Evolutionary conservation across 2,329 filamentous ascomycete species (phyloP).

Genomic region (Lasiodiplodia hormozganensis): DNA sequence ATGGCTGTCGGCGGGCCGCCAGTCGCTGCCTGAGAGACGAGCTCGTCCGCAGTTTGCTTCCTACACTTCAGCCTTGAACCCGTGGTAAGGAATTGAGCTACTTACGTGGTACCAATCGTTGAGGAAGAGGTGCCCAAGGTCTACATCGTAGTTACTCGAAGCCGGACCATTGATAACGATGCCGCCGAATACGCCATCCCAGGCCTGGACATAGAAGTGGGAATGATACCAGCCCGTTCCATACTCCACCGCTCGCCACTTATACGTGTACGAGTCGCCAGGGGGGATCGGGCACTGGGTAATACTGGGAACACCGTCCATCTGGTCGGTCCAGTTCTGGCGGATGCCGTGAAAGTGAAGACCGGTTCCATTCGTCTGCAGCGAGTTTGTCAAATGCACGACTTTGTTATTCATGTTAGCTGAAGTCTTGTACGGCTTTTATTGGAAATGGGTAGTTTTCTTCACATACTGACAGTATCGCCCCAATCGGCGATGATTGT

Average conservation of each 20-base stretch:
- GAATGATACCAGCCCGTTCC: conserved; percentile 23
- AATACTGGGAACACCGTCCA: not conserved
- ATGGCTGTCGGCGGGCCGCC: too few species aligned
- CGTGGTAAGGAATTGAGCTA: not conserved
- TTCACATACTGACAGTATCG: conserved; percentile 48
- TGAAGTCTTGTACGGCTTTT: not conserved
- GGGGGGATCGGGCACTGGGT: not conserved
- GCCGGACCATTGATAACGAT: conserved; percentile 39
- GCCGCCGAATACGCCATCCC: conserved; percentile 38
- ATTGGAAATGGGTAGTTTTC: not conserved
- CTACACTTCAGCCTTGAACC: too few species aligned
- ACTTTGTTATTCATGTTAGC: not conserved
- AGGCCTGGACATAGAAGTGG: conserved; percentile 40
- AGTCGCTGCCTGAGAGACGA: too few species aligned
- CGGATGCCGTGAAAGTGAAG: not conserved
- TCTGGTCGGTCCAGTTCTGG: not conserved
- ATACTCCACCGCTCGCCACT: not conserved
- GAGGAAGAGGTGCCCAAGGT: conserved; percentile 37
- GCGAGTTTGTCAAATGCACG: not conserved
- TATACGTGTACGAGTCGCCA: not conserved
- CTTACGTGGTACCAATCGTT: conserved; percentile 53
- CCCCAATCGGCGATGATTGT: conserved; percentile 47
- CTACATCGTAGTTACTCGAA: conserved; percentile 36
- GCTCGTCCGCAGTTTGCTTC: too few species aligned
- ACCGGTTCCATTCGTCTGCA: not conserved